A percentile compares a stretch with the other conserved stretches of the same genome.
phyloP scores from a whole-genome alignment of 257 asterid species.

The Misopates orontium region DNA sequence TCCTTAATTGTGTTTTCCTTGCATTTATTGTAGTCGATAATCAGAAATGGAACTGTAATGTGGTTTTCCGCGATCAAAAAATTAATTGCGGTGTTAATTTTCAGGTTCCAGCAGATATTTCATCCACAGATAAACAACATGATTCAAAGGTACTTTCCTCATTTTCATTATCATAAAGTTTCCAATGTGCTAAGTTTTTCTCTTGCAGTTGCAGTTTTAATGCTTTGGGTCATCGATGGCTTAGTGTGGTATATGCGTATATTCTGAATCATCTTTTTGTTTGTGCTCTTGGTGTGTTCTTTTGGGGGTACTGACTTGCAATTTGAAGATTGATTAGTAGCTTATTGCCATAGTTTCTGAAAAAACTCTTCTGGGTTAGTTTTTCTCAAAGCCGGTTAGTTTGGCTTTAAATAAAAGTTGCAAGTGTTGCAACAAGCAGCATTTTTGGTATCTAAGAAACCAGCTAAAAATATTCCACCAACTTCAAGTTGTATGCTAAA shows the following conservation, averaged over 20 bases:
- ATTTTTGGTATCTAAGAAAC: too few relatives aligned
- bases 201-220: neutral
- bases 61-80: conserved; percentile 12
- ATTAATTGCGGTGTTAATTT: conserved; percentile 25
- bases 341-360: too few relatives aligned
- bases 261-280: neutral
- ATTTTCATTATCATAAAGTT: neutral
- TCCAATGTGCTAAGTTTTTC: neutral
- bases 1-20: neutral
- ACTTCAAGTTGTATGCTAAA: too few relatives aligned
- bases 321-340: too few relatives aligned
- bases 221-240: neutral
- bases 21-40: conserved; percentile 1
- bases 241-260: neutral
- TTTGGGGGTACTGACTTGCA: too few relatives aligned
- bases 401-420: too few relatives aligned
- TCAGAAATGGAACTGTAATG: neutral
- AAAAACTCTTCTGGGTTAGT: too few relatives aligned
- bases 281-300: neutral
- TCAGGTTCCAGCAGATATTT: conserved; percentile 83
- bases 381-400: too few relatives aligned
- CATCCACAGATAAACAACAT: conserved; percentile 54
- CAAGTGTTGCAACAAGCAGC: too few relatives aligned
- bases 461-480: too few relatives aligned
- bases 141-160: conserved; percentile 53